A percentile compares a stretch with the other conserved stretches of the same genome.
Evolutionary conservation across 345 rosid species (phyloP).

Genomic region (Boechera divaricarpa): DNA sequence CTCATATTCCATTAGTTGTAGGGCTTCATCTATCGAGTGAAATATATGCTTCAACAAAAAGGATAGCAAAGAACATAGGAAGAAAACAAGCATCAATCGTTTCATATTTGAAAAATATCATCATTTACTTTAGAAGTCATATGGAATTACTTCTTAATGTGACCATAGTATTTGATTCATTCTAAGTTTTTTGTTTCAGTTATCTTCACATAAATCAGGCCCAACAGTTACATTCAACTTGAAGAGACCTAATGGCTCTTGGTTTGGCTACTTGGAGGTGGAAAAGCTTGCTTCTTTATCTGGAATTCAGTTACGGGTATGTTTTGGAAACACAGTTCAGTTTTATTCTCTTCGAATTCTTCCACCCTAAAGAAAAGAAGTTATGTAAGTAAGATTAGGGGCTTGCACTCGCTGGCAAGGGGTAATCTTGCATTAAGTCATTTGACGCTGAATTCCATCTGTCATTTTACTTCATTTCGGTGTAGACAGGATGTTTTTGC

Average conservation of each 20-base stretch:
- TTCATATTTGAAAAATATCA: neutral
- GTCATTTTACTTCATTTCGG: constrained; percentile 43
- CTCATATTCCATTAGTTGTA: constrained; percentile 9
- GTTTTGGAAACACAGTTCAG: constrained; percentile 33
- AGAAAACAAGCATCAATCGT: neutral
- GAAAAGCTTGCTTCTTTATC: constrained; percentile 94
- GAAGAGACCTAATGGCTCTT: constrained; percentile 89
- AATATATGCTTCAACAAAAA: constrained; percentile 34
- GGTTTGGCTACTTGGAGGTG: constrained; percentile 95
- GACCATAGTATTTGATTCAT: constrained; percentile 18
- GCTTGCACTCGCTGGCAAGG: constrained; percentile 19
- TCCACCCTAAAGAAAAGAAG: neutral
- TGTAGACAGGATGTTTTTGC: constrained; percentile 99
- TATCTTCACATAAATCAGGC: constrained; percentile 55
- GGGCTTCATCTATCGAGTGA: constrained; percentile 13
- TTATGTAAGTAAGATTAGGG: constrained; percentile 16
- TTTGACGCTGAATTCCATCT: constrained; percentile 21
- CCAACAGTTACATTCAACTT: constrained; percentile 81
- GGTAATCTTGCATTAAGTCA: constrained; percentile 4
- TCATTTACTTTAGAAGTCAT: constrained; percentile 3
- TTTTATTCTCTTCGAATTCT: constrained; percentile 3
- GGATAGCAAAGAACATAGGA: neutral
- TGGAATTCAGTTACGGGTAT: constrained; percentile 96
- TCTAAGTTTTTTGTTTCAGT: constrained; percentile 50
- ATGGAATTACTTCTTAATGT: neutral